These are phyloP conservation scores for Whalleya microplaca DNA, from an alignment of 2,329 filamentous ascomycete genomes.

Conservation along the genomic window DNA sequence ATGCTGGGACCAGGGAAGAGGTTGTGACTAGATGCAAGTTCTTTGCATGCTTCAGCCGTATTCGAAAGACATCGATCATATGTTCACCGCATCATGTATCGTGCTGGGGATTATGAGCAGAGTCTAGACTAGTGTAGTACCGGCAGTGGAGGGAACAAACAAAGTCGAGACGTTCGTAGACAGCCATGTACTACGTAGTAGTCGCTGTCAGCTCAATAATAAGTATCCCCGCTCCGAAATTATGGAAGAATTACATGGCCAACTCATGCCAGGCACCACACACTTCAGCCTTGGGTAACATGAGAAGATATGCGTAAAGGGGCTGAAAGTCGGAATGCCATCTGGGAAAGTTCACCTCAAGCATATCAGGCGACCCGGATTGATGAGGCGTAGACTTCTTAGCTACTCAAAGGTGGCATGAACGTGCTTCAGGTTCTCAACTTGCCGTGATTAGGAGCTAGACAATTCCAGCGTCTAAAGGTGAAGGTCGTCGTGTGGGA, in stretches of 20 bases:
- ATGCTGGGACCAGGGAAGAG: background rate
- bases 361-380: too few species aligned
- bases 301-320: slow-evolving; percentile 14
- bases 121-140: background rate
- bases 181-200: background rate
- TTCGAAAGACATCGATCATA: background rate
- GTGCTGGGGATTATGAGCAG: background rate
- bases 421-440: too few species aligned
- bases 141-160: background rate
- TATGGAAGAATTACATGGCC: slow-evolving; percentile 17
- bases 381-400: too few species aligned
- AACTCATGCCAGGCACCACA: slow-evolving; percentile 34
- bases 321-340: too few species aligned
- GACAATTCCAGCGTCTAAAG: too few species aligned
- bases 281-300: slow-evolving; percentile 17
- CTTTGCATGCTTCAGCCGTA: background rate
- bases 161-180: background rate
- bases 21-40: background rate
- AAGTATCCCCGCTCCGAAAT: slow-evolving; percentile 21
- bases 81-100: background rate
- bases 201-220: too few species aligned
- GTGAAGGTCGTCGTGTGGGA: too few species aligned
- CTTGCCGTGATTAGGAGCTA: too few species aligned
- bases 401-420: too few species aligned
- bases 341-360: too few species aligned